phyloP scores from a whole-genome alignment of 2,329 filamentous ascomycete genomes.

The Microascus cirrosus region DNA sequence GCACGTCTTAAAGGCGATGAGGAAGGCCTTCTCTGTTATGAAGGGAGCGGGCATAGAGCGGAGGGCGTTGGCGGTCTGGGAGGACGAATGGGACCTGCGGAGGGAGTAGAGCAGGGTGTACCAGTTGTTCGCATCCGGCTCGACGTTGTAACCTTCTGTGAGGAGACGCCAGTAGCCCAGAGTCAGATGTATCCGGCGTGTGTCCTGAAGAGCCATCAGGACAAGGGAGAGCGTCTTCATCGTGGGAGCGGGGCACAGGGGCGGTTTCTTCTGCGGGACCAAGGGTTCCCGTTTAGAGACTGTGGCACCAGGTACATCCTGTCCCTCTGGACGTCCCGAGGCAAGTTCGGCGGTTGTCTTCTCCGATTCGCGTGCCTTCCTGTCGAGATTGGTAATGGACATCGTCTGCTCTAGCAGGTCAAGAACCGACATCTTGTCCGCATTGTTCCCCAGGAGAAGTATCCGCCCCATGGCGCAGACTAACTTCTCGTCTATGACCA shows the following conservation, averaged over 20 bases:
- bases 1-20: slow-evolving; percentile 64
- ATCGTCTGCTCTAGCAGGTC: slow-evolving; percentile 73
- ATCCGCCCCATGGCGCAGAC: slow-evolving; percentile 73
- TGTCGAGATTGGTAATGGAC: slow-evolving; percentile 43
- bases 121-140: slow-evolving; percentile 64
- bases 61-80: slow-evolving; percentile 48
- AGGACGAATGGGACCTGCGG: slow-evolving; percentile 53
- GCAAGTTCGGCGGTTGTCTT: not conserved
- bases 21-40: slow-evolving; percentile 45
- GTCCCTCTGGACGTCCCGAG: not conserved
- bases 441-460: slow-evolving; percentile 52
- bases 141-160: slow-evolving; percentile 47
- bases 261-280: slow-evolving; percentile 4
- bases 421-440: slow-evolving; percentile 62
- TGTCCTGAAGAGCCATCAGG: slow-evolving; percentile 49
- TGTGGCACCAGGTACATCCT: not conserved
- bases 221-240: slow-evolving; percentile 57
- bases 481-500: slow-evolving; percentile 67
- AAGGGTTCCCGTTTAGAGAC: not conserved
- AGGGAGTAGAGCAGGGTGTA: slow-evolving; percentile 57
- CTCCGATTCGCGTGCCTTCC: not conserved
- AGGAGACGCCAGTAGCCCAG: slow-evolving; percentile 69
- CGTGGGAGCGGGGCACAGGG: slow-evolving; percentile 31
- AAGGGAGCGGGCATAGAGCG: slow-evolving; percentile 34
- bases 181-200: slow-evolving; percentile 51